Base-by-base conservation (phyloP, 441 rosid species). In the Pelargonium citronellum region DNA sequence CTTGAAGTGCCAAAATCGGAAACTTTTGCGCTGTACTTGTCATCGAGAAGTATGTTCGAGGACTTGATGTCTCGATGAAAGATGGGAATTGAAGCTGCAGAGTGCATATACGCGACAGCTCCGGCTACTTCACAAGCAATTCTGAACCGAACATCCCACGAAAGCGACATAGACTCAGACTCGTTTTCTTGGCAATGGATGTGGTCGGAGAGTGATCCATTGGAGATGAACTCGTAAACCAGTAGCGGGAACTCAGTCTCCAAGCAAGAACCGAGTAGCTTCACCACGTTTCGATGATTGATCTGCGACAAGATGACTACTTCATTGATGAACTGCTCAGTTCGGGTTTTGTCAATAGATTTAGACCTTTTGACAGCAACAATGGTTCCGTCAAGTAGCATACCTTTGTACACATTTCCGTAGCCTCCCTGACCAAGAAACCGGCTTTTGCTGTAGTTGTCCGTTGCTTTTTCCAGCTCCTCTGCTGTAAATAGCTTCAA, bases 381-480 rank as follows among this genome's bases (percentile, higher is more conserved):
- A 12, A 51, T 51, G 20, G 58, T 51, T 13, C 58, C 58, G 9
- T 51, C 58, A n/a, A 51, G 58, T 1, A 51, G 17, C 58, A 51
- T 51, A 12, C 58, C 58, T 51, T 51, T 51, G 58, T 51, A 51
- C 17, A 51, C 58, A 51, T 51, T 51, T 15, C 58, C 58, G 20
- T 53, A 64, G 20, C 67, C 67, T 64, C 44, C 67, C 19, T 41
- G 67, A 64, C 44, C 67, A 30, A 30, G 67, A 15, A 64, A 64
- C 60, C 60, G 8, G 60, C 60, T 53, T n/a, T 53, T 53, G 60
- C 20, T 53, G 20, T 53, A 53, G 22, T 53, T 53, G 20, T 53
- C 20, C 17, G 60, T 53, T n/a, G 60, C 60, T 16, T 15, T 53
- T 17, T 53, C 19, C 1, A 53, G 60, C 60, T 53, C 20, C 60